Evolutionary conservation across 2,329 filamentous ascomycete genomes (phyloP).

Genomic region (Niveomyces coronatus): DNA sequence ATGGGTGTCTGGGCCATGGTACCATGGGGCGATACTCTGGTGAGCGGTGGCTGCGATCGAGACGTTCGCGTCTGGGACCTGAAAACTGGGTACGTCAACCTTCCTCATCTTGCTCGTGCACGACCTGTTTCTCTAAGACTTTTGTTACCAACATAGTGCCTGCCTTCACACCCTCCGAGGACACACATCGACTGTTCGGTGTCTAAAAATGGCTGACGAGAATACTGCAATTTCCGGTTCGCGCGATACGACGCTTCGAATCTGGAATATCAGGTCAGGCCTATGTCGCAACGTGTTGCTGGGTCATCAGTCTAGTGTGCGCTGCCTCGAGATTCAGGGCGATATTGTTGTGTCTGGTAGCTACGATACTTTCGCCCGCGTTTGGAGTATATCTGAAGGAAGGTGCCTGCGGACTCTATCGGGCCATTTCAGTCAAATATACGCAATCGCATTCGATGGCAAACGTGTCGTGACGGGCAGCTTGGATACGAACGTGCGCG

Average conservation of each 20-base stretch:
- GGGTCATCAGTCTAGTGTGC: conserved; percentile 89
- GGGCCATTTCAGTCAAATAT: conserved; percentile 97
- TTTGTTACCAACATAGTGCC: conserved; percentile 35
- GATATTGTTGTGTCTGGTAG: conserved; percentile 97
- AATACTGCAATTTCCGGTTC: conserved; percentile 95
- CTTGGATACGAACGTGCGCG: conserved; percentile 89
- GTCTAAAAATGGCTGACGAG: conserved; percentile 92
- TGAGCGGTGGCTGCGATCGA: conserved; percentile 91
- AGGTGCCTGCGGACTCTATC: conserved; percentile 81
- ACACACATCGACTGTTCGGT: conserved; percentile 93
- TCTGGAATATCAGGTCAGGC: conserved; percentile 89
- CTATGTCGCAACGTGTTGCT: conserved; percentile 85
- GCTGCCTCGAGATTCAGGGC: conserved; percentile 90
- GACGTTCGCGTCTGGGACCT: conserved; percentile 97
- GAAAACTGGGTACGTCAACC: conserved; percentile 76
- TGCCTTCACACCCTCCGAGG: conserved; percentile 78
- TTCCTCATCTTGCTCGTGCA: too few species aligned
- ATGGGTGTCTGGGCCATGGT: conserved; percentile 99
- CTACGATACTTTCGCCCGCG: conserved; percentile 92
- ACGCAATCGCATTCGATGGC: conserved; percentile 95
- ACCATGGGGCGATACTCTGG: conserved; percentile 88
- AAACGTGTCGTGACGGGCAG: conserved; percentile 89
- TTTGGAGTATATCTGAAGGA: conserved; percentile 96
- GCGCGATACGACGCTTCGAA: conserved; percentile 82
- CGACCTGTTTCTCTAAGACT: neutral